phyloP scores from a whole-genome alignment of 2,329 filamentous ascomycete genomes.

The Setomelanomma holmii region DNA sequence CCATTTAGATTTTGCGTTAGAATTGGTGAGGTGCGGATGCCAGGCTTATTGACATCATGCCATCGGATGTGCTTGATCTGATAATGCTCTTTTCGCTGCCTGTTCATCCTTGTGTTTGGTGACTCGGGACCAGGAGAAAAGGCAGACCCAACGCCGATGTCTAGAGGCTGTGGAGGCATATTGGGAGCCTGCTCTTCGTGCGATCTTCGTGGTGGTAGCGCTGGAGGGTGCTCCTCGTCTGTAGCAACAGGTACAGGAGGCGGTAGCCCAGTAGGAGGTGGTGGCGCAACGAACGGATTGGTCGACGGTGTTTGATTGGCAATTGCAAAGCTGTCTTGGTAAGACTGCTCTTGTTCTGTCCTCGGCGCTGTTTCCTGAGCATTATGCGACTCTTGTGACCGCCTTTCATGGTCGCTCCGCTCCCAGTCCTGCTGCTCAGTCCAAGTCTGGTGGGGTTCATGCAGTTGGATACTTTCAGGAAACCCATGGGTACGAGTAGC shows the following conservation, averaged over 20 bases:
- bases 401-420: conserved; percentile 28
- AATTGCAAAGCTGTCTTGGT: conserved; percentile 34
- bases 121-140: conserved; percentile 44
- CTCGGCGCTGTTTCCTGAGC: conserved; percentile 25
- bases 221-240: conserved; percentile 38
- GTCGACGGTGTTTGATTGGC: conserved; percentile 25
- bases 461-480: conserved; percentile 19
- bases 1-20: conserved; percentile 93
- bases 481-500: conserved; percentile 34
- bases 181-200: conserved; percentile 43
- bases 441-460: conserved; percentile 29
- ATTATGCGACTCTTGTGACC: conserved; percentile 25
- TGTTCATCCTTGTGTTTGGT: conserved; percentile 48
- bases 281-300: conserved; percentile 7
- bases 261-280: conserved; percentile 8
- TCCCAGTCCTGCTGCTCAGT: conserved; percentile 44
- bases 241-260: conserved; percentile 13
- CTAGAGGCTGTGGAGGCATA: conserved; percentile 44
- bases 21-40: conserved; percentile 82
- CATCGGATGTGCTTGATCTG: conserved; percentile 91
- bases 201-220: conserved; percentile 40
- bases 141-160: conserved; percentile 25
- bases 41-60: conserved; percentile 68
- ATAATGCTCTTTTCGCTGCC: conserved; percentile 76
- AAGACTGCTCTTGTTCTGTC: conserved; percentile 32